phyloP scores from a whole-genome alignment of 768 basidiomycete genomes.

The Amanita brunnescens region DNA sequence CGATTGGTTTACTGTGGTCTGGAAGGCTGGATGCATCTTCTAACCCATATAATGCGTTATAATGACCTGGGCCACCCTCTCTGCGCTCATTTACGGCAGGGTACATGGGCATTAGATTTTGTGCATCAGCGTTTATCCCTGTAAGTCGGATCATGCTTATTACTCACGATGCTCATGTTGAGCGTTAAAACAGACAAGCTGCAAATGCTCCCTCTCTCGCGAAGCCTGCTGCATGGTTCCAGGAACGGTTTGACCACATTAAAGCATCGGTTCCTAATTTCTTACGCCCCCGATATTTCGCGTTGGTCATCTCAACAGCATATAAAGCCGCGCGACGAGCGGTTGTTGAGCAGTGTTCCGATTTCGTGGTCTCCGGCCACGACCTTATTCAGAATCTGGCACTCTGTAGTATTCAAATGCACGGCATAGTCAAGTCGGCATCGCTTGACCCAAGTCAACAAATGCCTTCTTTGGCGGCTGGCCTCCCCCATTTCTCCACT shows the following conservation, averaged over 20 bases:
- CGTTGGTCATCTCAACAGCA: constrained; percentile 80
- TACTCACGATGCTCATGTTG: no score
- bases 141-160: constrained; percentile 36
- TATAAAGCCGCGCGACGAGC: constrained; percentile 85
- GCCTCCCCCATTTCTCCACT: constrained; percentile 86
- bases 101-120: constrained; percentile 92
- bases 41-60: constrained; percentile 74
- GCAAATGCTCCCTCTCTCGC: constrained; percentile 58
- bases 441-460: constrained; percentile 68
- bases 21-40: constrained; percentile 94
- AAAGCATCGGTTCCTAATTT: constrained; percentile 70
- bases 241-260: constrained; percentile 79
- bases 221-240: constrained; percentile 75
- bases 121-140: constrained; percentile 56
- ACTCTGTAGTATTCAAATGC: constrained; percentile 80
- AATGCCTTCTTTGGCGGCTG: constrained; percentile 85
- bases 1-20: constrained; percentile 85
- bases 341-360: constrained; percentile 81
- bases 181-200: constrained; percentile 37
- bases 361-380: constrained; percentile 79
- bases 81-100: constrained; percentile 79
- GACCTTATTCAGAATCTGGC: constrained; percentile 88
- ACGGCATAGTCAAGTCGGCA: constrained; percentile 84
- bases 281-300: constrained; percentile 94
- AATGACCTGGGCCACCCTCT: constrained; percentile 94